These are phyloP conservation scores for Jaltomata sinuosa DNA, from an alignment of 257 asterid species.

Conservation along the genomic window DNA sequence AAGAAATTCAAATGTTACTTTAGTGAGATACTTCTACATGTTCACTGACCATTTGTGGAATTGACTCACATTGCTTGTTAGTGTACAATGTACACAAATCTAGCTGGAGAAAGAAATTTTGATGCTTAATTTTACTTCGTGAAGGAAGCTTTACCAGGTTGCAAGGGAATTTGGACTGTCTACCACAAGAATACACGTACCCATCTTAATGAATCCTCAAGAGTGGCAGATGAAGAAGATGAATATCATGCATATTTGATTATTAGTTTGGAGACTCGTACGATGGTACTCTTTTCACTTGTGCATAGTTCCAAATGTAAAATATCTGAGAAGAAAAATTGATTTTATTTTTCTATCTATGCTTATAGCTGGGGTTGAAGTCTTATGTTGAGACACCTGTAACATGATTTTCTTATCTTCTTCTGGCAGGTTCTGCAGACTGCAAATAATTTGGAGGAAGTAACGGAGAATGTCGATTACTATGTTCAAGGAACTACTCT, in stretches of 20 bases:
- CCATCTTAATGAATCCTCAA: constrained; percentile 44
- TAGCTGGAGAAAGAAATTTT: not conserved
- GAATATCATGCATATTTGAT: constrained; percentile 96
- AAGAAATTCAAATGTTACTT: too few relatives aligned
- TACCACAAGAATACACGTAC: constrained; percentile 82
- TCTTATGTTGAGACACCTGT: not conserved
- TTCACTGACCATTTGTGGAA: too few relatives aligned
- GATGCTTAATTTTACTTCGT: not conserved
- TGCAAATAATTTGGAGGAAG: constrained; percentile 96
- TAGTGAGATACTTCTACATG: too few relatives aligned
- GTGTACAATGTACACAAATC: not conserved
- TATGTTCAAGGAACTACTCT: constrained; percentile 87
- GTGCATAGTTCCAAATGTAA: not conserved
- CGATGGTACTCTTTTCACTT: constrained; percentile 56
- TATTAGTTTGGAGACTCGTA: constrained; percentile 88
- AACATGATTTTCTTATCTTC: constrained; percentile 6
- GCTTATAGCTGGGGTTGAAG: not conserved
- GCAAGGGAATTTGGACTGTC: constrained; percentile 98
- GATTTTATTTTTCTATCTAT: not conserved
- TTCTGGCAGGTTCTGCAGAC: constrained; percentile 75
- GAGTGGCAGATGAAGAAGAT: constrained; percentile 74
- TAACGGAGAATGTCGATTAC: constrained; percentile 94
- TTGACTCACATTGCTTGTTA: not conserved
- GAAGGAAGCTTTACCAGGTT: constrained; percentile 91
- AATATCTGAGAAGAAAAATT: not conserved